phyloP scores from a whole-genome alignment of 2,329 filamentous ascomycete species.

The Sclerotinia spermophila region DNA sequence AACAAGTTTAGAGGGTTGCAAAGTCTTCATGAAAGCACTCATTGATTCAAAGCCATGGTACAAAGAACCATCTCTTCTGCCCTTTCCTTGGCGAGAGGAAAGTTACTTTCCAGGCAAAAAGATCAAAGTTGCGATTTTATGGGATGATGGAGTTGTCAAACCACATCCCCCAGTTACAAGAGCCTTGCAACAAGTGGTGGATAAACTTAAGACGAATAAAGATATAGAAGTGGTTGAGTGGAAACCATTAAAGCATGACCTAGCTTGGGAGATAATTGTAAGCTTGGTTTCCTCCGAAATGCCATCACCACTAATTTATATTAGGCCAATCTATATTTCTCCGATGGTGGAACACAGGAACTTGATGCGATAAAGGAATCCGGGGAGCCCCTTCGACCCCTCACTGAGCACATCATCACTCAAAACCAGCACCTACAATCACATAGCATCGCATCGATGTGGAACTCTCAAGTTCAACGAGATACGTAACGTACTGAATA shows the following conservation, averaged over 20 bases:
- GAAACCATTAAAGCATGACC: slow-evolving; percentile 49
- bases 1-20: slow-evolving; percentile 47
- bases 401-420: slow-evolving; percentile 57
- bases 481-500: slow-evolving; percentile 38
- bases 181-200: slow-evolving; percentile 52
- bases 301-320: background rate
- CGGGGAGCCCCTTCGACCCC: slow-evolving; percentile 55
- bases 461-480: slow-evolving; percentile 41
- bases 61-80: slow-evolving; percentile 49
- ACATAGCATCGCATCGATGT: slow-evolving; percentile 42
- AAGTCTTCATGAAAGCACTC: slow-evolving; percentile 43
- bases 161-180: slow-evolving; percentile 57
- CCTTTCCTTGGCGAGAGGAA: slow-evolving; percentile 48
- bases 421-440: slow-evolving; percentile 46
- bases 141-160: slow-evolving; percentile 56
- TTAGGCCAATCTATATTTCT: slow-evolving; percentile 47
- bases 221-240: slow-evolving; percentile 55
- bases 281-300: slow-evolving; percentile 15
- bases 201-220: slow-evolving; percentile 45
- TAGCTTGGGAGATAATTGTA: slow-evolving; percentile 49
- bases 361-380: slow-evolving; percentile 47
- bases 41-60: slow-evolving; percentile 48
- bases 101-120: slow-evolving; percentile 41
- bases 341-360: slow-evolving; percentile 57
- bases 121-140: slow-evolving; percentile 57